phyloP scores from a whole-genome alignment of 2,329 filamentous ascomycete genomes.

The Teratosphaeriaceae sp. region DNA sequence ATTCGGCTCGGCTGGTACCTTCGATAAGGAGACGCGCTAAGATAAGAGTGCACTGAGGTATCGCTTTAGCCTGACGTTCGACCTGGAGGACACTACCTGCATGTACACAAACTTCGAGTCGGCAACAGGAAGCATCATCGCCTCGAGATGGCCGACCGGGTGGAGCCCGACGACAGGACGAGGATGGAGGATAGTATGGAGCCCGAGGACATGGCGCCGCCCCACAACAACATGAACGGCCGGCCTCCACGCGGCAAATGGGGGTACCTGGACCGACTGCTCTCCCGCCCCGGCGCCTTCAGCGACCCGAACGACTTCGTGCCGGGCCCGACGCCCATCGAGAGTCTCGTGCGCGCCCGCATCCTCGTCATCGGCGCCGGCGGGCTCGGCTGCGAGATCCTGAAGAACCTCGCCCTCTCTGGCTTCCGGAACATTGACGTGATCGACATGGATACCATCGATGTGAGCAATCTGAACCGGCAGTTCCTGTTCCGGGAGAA shows the following conservation, averaged over 20 bases:
- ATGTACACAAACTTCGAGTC: no score
- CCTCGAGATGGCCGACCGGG: no score
- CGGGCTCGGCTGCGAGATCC: slow-evolving; percentile 88
- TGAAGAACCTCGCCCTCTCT: slow-evolving; percentile 92
- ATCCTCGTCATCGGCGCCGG: slow-evolving; percentile 68
- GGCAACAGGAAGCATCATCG: no score
- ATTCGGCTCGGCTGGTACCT: no score
- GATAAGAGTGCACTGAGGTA: no score
- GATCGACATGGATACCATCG: slow-evolving; percentile 99
- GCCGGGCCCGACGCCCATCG: slow-evolving; percentile 45
- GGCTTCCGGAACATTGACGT: slow-evolving; percentile 97
- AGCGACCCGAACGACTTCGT: slow-evolving; percentile 52
- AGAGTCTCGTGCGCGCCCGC: slow-evolving; percentile 61
- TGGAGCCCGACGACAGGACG: no score
- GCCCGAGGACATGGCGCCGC: slow-evolving; percentile 10
- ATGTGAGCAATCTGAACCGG: slow-evolving; percentile 95
- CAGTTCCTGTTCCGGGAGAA: slow-evolving; percentile 91
- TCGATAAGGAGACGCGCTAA: no score
- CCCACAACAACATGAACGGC: slow-evolving; percentile 18
- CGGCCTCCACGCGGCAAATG: slow-evolving; percentile 29
- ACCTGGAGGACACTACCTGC: no score
- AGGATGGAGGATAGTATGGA: slow-evolving; percentile 18
- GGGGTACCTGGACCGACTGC: slow-evolving; percentile 77
- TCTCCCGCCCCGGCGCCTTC: slow-evolving; percentile 72
- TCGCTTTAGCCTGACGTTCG: no score